These are phyloP conservation scores for Asterochloris erici DNA, from an alignment of 139 green algal genomes.

Conservation along the genomic window DNA sequence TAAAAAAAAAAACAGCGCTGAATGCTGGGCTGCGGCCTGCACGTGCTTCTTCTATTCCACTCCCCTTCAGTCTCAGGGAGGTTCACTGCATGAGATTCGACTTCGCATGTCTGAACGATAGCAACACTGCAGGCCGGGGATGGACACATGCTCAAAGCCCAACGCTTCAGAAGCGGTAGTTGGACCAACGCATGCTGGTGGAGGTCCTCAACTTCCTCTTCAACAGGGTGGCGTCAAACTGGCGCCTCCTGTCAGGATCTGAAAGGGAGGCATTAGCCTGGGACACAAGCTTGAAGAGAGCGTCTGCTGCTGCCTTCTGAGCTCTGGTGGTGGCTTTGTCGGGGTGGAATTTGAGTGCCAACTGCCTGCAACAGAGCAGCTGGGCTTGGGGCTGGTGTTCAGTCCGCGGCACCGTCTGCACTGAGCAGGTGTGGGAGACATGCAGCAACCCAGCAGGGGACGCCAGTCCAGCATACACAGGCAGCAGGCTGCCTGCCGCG, in stretches of 20 bases:
- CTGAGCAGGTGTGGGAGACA: background rate
- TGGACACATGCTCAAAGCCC: too few relatives aligned
- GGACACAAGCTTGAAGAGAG: slow-evolving; percentile 49
- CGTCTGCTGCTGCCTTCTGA: slow-evolving; percentile 28
- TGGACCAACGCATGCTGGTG: background rate
- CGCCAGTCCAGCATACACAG: background rate
- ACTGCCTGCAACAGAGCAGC: slow-evolving; percentile 16
- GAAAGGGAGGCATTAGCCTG: slow-evolving; percentile 46
- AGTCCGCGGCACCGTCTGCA: background rate
- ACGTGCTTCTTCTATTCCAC: too few relatives aligned
- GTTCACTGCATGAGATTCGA: too few relatives aligned
- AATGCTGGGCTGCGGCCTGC: too few relatives aligned
- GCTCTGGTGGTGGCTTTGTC: slow-evolving; percentile 40
- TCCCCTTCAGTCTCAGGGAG: too few relatives aligned
- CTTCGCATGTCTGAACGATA: too few relatives aligned
- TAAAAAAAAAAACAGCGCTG: too few relatives aligned
- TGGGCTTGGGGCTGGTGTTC: background rate
- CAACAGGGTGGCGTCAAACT: slow-evolving; percentile 12
- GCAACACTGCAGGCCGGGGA: too few relatives aligned
- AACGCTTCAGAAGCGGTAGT: background rate
- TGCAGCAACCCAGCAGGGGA: background rate
- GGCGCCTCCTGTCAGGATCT: slow-evolving; percentile 21
- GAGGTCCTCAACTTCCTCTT: slow-evolving; percentile 7
- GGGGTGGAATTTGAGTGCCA: slow-evolving; percentile 54
- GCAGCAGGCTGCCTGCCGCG: background rate